Conservation (phyloP, 1,284 basidiomycete species). For the Stereum hirsutum region DNA sequence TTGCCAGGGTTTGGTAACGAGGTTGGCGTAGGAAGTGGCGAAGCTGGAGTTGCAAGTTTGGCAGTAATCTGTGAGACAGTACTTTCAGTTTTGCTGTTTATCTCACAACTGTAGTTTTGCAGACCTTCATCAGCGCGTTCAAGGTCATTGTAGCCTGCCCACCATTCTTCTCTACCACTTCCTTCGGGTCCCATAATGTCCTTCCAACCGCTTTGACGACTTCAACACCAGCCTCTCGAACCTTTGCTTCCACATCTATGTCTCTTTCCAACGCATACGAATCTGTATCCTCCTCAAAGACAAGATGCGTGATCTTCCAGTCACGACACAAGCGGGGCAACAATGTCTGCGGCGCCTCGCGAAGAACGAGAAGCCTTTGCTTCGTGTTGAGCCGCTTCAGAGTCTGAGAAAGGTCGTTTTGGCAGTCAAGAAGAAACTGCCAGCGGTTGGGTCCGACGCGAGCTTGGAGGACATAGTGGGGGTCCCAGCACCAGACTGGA, state of each 20-base stretch:
- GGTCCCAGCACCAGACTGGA: slow-evolving; percentile 5
- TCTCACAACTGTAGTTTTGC: no score
- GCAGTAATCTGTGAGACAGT: no score
- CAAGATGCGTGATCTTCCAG: slow-evolving; percentile 4
- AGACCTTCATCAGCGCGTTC: slow-evolving; percentile 1
- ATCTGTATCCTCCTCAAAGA: slow-evolving; percentile 1
- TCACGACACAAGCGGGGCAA: not conserved
- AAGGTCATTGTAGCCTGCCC: slow-evolving; percentile 1
- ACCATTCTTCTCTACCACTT: not conserved
- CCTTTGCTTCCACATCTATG: not conserved
- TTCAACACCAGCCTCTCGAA: not conserved
- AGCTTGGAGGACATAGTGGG: slow-evolving; percentile 1
- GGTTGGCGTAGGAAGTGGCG: not conserved
- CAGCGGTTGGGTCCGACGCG: slow-evolving; percentile 6
- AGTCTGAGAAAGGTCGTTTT: slow-evolving; percentile 3
- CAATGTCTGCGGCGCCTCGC: not conserved
- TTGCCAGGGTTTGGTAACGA: slow-evolving; percentile 1
- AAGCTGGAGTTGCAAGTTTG: not conserved
- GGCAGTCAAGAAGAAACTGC: slow-evolving; percentile 2
- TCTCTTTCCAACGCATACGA: not conserved
- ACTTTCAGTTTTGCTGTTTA: no score
- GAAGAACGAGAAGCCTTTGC: not conserved
- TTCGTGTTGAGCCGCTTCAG: no score
- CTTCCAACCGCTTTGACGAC: slow-evolving; percentile 1
- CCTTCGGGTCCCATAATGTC: slow-evolving; percentile 5